A percentile compares a stretch with the other conserved stretches of the same genome.
These are phyloP conservation scores for Scutellaria galericulata DNA, from an alignment of 257 asterid species.

Conservation along the genomic window DNA sequence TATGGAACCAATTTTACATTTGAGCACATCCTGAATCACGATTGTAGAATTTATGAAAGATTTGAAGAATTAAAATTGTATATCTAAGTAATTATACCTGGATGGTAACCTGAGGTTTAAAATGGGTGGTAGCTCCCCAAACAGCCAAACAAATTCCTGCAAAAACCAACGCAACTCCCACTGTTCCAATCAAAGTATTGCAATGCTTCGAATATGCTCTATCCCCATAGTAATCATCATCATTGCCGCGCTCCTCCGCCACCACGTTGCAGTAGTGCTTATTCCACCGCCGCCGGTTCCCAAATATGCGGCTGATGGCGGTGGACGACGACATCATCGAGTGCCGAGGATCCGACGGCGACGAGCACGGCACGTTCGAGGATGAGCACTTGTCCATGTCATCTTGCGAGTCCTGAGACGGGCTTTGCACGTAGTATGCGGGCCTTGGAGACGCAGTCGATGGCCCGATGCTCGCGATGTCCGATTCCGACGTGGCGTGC, in stretches of 20 bases:
- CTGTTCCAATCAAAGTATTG: constrained; percentile 25
- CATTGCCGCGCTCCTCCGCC: constrained; percentile 47
- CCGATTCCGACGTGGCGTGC: constrained; percentile 54
- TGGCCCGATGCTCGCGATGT: constrained; percentile 46
- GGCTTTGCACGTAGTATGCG: constrained; percentile 69
- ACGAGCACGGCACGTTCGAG: constrained; percentile 49
- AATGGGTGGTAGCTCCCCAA: constrained; percentile 60
- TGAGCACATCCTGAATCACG: too few relatives aligned
- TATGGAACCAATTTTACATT: too few relatives aligned
- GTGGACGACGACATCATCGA: constrained; percentile 53
- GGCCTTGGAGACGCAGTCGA: constrained; percentile 51
- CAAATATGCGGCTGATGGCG: constrained; percentile 59
- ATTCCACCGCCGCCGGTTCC: constrained; percentile 49
- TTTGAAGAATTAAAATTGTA: too few relatives aligned
- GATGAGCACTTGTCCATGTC: constrained; percentile 52
- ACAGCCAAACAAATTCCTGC: constrained; percentile 44
- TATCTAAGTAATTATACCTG: constrained; percentile 44
- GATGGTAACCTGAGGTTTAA: constrained; percentile 46
- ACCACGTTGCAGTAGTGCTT: constrained; percentile 56
- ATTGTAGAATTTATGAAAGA: too few relatives aligned
- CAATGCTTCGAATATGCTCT: constrained; percentile 29
- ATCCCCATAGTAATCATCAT: constrained; percentile 37
- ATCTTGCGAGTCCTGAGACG: constrained; percentile 66
- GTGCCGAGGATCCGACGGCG: constrained; percentile 52
- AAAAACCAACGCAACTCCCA: constrained; percentile 40